Evolutionary conservation across 1,284 basidiomycete species (phyloP).

Genomic region (Hymenochaete sp.): DNA sequence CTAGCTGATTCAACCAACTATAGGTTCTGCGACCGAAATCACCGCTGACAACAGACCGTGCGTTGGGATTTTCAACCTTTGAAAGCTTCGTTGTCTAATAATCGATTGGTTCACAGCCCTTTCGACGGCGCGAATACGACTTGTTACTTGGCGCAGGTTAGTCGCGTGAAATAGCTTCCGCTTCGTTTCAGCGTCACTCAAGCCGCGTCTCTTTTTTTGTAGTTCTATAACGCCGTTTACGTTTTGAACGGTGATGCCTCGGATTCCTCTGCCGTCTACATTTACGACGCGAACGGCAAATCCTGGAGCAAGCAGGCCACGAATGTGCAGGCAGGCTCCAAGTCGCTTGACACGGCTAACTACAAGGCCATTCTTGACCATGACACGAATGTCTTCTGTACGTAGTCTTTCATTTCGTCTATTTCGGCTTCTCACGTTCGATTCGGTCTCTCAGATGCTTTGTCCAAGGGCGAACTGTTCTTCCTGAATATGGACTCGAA

Average conservation of each 20-base stretch:
- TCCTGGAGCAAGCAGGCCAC: constrained; percentile 59
- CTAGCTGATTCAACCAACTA: constrained; percentile 30
- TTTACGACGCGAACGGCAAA: constrained; percentile 55
- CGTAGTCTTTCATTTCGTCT: constrained; percentile 22
- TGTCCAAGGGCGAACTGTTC: constrained; percentile 53
- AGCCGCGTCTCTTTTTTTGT: constrained; percentile 8
- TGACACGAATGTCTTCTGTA: constrained; percentile 81
- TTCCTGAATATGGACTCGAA: constrained; percentile 59
- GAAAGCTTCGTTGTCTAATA: neutral
- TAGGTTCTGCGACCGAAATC: constrained; percentile 43
- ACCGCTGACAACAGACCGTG: constrained; percentile 62
- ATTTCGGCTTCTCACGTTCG: constrained; percentile 14
- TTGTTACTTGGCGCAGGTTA: constrained; percentile 63
- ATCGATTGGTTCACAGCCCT: constrained; percentile 35
- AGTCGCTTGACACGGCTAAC: constrained; percentile 43
- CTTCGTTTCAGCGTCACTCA: neutral
- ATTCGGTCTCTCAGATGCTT: constrained; percentile 39
- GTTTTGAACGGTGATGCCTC: constrained; percentile 66
- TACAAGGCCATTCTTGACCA: constrained; percentile 73
- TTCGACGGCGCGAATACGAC: constrained; percentile 59
- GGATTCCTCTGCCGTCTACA: constrained; percentile 55
- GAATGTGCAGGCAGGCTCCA: constrained; percentile 31
- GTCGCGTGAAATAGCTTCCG: constrained; percentile 5
- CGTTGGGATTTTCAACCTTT: constrained; percentile 26
- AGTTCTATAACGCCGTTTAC: constrained; percentile 74